These are phyloP conservation scores for Wickerhamomyces canadensis DNA, from an alignment of 805 yeast genomes.

Conservation along the genomic window DNA sequence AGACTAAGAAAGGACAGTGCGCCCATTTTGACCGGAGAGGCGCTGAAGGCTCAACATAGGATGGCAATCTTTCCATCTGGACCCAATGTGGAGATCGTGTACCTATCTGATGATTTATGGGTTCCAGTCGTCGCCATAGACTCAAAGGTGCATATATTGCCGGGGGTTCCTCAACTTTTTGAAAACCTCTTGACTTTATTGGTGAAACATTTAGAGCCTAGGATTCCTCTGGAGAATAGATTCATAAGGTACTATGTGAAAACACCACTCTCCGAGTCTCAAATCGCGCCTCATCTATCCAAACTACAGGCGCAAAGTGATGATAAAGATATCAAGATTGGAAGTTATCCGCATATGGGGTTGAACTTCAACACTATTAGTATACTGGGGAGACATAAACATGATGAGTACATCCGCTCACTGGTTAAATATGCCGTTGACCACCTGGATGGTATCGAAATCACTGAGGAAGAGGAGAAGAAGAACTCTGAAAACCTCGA, in stretches of 20 bases:
- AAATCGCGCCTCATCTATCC: slow-evolving; percentile 59
- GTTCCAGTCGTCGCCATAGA: slow-evolving; percentile 77
- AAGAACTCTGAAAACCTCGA: slow-evolving; percentile 4
- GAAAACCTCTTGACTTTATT: slow-evolving; percentile 43
- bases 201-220: slow-evolving; percentile 34
- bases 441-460: slow-evolving; percentile 50
- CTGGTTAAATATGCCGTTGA: slow-evolving; percentile 42
- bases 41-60: slow-evolving; percentile 54
- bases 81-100: slow-evolving; percentile 39
- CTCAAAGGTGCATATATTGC: slow-evolving; percentile 61
- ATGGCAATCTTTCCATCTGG: slow-evolving; percentile 73
- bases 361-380: slow-evolving; percentile 66
- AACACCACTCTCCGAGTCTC: slow-evolving; percentile 57
- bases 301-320: slow-evolving; percentile 40
- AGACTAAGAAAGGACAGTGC: slow-evolving; percentile 35
- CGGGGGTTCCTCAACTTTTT: slow-evolving; percentile 81
- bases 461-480: slow-evolving; percentile 52
- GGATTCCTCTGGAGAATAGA: slow-evolving; percentile 20
- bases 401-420: slow-evolving; percentile 31
- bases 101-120: slow-evolving; percentile 57
- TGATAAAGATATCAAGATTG: slow-evolving; percentile 50
- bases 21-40: slow-evolving; percentile 32
- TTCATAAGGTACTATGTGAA: slow-evolving; percentile 51
- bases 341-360: slow-evolving; percentile 78
- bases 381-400: slow-evolving; percentile 52